phyloP scores from a whole-genome alignment of 495 filamentous ascomycete species.

The Penicillium samsonianum region DNA sequence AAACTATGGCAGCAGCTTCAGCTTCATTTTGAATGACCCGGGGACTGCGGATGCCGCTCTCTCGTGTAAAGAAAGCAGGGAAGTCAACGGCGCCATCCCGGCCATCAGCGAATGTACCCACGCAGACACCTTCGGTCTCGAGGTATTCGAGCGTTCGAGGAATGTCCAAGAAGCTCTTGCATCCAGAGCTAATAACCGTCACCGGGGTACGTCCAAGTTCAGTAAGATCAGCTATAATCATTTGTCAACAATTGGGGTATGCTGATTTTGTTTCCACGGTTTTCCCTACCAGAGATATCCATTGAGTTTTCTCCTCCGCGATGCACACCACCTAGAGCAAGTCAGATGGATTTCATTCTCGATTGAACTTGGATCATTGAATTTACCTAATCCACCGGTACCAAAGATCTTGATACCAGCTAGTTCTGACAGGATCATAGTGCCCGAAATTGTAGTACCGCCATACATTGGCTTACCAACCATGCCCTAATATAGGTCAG shows the following conservation, averaged over 20 bases:
- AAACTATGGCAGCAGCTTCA: slow-evolving; percentile 84
- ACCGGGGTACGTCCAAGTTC: slow-evolving; percentile 92
- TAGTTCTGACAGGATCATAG: slow-evolving; percentile 83
- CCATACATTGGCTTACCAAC: slow-evolving; percentile 70
- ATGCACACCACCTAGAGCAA: slow-evolving; percentile 79
- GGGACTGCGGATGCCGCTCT: slow-evolving; percentile 81
- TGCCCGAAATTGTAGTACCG: slow-evolving; percentile 90
- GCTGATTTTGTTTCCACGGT: not conserved
- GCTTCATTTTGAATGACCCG: slow-evolving; percentile 67
- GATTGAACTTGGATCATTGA: not conserved
- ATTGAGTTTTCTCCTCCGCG: slow-evolving; percentile 80
- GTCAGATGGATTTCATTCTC: slow-evolving; percentile 1
- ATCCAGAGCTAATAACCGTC: slow-evolving; percentile 84
- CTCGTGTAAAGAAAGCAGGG: slow-evolving; percentile 85
- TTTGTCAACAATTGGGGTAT: not conserved
- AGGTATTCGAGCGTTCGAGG: slow-evolving; percentile 89
- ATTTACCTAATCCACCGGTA: slow-evolving; percentile 63
- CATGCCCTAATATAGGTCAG: slow-evolving; percentile 51
- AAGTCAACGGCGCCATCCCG: slow-evolving; percentile 69
- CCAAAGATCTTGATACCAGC: slow-evolving; percentile 94
- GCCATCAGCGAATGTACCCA: slow-evolving; percentile 86
- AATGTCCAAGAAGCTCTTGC: slow-evolving; percentile 95
- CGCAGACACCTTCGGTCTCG: slow-evolving; percentile 87
- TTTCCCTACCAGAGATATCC: slow-evolving; percentile 69
- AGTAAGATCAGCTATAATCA: slow-evolving; percentile 72